phyloP scores from a whole-genome alignment of 2,329 filamentous ascomycete species.

The Diplocarpon rosae region DNA sequence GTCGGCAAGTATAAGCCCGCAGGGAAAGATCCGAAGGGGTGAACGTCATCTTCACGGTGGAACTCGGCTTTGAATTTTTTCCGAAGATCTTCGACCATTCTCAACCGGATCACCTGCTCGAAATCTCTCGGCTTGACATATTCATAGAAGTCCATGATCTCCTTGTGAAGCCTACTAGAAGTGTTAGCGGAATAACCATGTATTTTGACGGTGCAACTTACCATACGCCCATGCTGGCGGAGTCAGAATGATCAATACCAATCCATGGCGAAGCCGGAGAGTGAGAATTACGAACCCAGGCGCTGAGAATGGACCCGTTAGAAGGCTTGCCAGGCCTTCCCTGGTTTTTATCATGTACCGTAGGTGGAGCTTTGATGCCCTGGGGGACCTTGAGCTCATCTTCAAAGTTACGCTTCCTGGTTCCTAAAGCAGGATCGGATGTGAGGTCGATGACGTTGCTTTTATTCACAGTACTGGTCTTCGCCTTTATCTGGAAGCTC shows the following conservation, averaged over 20 bases:
- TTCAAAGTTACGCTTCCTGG: conserved; percentile 63
- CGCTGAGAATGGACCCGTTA: conserved; percentile 28
- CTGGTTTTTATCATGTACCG: conserved; percentile 13
- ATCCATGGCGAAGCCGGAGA: conserved; percentile 52
- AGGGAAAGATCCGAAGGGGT: conserved; percentile 87
- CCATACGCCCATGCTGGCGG: conserved; percentile 44
- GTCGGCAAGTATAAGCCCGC: conserved; percentile 65
- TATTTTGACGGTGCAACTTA: conserved; percentile 29
- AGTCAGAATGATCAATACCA: conserved; percentile 41
- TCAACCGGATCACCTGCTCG: conserved; percentile 63
- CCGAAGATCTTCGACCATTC: conserved; percentile 61
- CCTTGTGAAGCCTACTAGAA: conserved; percentile 65
- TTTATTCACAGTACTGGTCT: conserved; percentile 2
- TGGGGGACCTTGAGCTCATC: conserved; percentile 42
- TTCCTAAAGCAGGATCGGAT: conserved; percentile 41
- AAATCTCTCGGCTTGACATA: conserved; percentile 68
- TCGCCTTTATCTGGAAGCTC: conserved; percentile 1
- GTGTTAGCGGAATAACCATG: conserved; percentile 10
- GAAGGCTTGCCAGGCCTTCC: conserved; percentile 13
- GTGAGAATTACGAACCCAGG: conserved; percentile 31
- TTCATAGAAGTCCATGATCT: conserved; percentile 80
- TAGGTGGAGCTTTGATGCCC: conserved; percentile 23
- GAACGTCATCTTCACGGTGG: conserved; percentile 46
- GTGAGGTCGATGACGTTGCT: conserved; percentile 18
- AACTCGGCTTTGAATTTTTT: conserved; percentile 45